Evolutionary conservation across 2,329 filamentous ascomycete genomes (phyloP).

Genomic region (Claviceps digitariae): DNA sequence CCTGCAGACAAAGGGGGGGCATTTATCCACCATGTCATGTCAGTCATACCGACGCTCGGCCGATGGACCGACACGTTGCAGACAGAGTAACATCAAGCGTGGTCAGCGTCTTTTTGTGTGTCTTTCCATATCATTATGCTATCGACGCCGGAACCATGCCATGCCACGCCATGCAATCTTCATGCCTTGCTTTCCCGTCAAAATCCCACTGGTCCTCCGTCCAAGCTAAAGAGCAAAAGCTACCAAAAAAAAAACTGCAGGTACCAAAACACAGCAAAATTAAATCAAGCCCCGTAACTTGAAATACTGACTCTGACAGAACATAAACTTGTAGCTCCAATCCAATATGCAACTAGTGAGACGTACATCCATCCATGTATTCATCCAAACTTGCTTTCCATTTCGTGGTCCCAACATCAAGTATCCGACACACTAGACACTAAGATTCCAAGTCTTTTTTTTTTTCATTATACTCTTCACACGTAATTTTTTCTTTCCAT

Average conservation of each 20-base stretch:
- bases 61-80: too few relatives aligned
- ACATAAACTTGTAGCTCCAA: background rate
- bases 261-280: background rate
- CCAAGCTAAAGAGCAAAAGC: background rate
- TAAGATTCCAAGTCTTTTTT: background rate
- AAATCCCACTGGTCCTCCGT: background rate
- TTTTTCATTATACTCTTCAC: background rate
- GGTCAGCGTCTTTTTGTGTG: too few relatives aligned
- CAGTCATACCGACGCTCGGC: too few relatives aligned
- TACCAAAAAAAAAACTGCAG: too few relatives aligned
- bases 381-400: background rate
- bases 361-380: background rate
- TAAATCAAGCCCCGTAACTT: background rate
- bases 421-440: background rate
- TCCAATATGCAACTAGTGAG: background rate
- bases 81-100: too few relatives aligned
- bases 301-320: background rate
- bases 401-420: background rate
- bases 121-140: too few relatives aligned
- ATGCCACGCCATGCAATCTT: background rate
- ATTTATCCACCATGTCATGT: too few relatives aligned
- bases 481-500: background rate
- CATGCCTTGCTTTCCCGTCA: background rate
- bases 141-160: slow-evolving; percentile 4
- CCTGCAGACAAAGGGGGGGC: too few relatives aligned